Base-by-base conservation (phyloP, 495 filamentous ascomycete species). In the Xylaria cubensis region DNA sequence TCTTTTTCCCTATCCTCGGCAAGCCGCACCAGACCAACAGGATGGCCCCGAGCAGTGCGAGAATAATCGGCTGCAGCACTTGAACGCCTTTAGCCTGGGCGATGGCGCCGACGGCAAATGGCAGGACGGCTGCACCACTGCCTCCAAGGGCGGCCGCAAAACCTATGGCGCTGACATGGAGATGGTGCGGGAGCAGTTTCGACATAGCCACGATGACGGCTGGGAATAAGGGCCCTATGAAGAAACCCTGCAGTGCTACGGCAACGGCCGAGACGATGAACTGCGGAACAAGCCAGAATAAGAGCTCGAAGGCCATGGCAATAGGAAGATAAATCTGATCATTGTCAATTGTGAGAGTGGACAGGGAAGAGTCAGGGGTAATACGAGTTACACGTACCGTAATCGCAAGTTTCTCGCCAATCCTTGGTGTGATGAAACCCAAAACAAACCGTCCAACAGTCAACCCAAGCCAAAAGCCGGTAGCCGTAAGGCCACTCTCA, bases 381-480 rank as follows among this genome's bases (percentile, higher is more conserved):
- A 9, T 21, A 5, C n/a, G 13, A 17, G 24, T 19, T 19, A 21
- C 42, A 64, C 77, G 48, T 62, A 75, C 76, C n/a, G 82, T 82
- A 59, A 89, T 86, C 32, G 86, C 86, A n/a, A 83, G 72, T 78
- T 91, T 92, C 81, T 97, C 94, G 17, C 94, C 94, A 55, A 96
- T 80, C 4, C 81, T 84, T 41, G 88, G 88, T 0, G 93, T 93
- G 0, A 91, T 82, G 56, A 93, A 92, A 0, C 89, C 89, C 51
- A 97, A 84, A 12, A 90, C 69, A 71, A 97, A 89, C 3, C 94
- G 86, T 1, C 94, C 94, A 13, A 92, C 74, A 12, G 92, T 94
- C 51, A 97, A 87, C 42, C 93, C 93, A 2, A 88, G 89, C 94
- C 94, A 97, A 80, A 97, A 97, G 15, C 93, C 93, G 0, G 92